phyloP scores from a whole-genome alignment of 1,139 yeast species.

The Pichia sp. region DNA sequence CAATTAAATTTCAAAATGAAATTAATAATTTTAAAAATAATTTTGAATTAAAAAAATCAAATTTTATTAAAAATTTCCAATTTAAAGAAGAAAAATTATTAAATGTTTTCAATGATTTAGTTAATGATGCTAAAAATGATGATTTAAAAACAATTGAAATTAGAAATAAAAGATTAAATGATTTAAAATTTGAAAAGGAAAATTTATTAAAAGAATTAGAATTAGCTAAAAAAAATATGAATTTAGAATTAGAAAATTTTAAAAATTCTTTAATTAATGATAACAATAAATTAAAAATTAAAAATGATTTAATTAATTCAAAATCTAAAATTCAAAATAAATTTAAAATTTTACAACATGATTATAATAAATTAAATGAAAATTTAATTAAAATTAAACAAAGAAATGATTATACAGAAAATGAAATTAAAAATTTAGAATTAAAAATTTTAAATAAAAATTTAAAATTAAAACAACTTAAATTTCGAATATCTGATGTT shows the following conservation, averaged over 20 bases:
- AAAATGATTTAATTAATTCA: not conserved
- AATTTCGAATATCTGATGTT: slow-evolving; percentile 5
- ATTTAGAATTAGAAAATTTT: not conserved
- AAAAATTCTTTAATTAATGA: too few species aligned
- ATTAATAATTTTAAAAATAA: not conserved
- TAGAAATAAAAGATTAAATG: slow-evolving; percentile 1
- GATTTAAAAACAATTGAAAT: slow-evolving; percentile 4
- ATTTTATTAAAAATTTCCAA: not conserved
- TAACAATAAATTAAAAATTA: too few species aligned
- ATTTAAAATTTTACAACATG: not conserved
- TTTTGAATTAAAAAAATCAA: slow-evolving; percentile 1
- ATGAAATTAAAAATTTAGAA: not conserved
- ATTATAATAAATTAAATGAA: not conserved
- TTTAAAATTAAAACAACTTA: not conserved
- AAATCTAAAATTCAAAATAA: not conserved
- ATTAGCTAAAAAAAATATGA: slow-evolving; percentile 4
- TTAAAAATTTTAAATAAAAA: not conserved
- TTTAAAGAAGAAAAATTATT: slow-evolving; percentile 2
- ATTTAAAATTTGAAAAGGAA: slow-evolving; percentile 1
- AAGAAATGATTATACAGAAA: not conserved
- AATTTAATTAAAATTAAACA: not conserved
- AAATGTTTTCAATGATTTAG: slow-evolving; percentile 3
- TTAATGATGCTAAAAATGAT: slow-evolving; percentile 3
- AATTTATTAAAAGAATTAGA: slow-evolving; percentile 5
- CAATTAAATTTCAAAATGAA: not conserved